A percentile compares a stretch with the other conserved stretches of the same genome.
phyloP scores from a whole-genome alignment of 441 rosid genomes.

The Populus trichocarpa region DNA sequence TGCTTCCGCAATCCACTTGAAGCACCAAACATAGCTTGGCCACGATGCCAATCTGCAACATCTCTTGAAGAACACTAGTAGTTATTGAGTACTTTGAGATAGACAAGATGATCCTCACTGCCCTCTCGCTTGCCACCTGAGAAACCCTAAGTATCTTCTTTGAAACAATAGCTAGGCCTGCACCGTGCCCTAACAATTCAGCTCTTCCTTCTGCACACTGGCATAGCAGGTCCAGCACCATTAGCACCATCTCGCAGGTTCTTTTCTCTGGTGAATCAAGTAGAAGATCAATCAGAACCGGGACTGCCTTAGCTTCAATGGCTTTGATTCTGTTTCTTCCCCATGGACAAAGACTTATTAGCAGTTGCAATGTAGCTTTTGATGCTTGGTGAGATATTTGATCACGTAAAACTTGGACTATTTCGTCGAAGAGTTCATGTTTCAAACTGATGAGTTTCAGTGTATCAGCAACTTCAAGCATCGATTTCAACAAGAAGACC shows the following conservation, averaged over 20 bases:
- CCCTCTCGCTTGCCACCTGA: conserved; percentile 59
- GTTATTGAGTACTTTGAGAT: conserved; percentile 63
- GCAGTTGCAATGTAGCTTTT: conserved; percentile 52
- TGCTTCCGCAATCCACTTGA: conserved; percentile 49
- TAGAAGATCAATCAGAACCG: conserved; percentile 57
- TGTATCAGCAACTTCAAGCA: conserved; percentile 59
- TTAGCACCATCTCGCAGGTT: conserved; percentile 54
- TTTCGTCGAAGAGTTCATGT: conserved; percentile 41
- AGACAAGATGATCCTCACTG: conserved; percentile 59
- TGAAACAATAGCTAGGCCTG: conserved; percentile 69
- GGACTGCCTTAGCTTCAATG: conserved; percentile 52
- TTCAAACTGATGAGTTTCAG: conserved; percentile 40
- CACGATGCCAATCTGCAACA: conserved; percentile 74
- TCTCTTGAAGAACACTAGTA: conserved; percentile 46
- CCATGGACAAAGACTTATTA: conserved; percentile 50
- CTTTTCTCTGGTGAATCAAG: conserved; percentile 54
- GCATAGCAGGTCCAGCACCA: conserved; percentile 52
- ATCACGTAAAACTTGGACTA: conserved; percentile 48
- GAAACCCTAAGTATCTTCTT: conserved; percentile 86
- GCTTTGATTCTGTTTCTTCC: conserved; percentile 66
- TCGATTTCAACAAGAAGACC: conserved; percentile 52
- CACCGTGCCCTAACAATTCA: conserved; percentile 65
- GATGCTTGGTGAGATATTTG: conserved; percentile 65
- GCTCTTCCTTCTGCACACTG: conserved; percentile 82
- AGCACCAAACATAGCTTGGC: conserved; percentile 71